Percentiles rank a stretch among this genome's conserved stretches.
These are phyloP conservation scores for Penium margaritaceum DNA, from an alignment of 139 green algal genomes.

Conservation along the genomic window DNA sequence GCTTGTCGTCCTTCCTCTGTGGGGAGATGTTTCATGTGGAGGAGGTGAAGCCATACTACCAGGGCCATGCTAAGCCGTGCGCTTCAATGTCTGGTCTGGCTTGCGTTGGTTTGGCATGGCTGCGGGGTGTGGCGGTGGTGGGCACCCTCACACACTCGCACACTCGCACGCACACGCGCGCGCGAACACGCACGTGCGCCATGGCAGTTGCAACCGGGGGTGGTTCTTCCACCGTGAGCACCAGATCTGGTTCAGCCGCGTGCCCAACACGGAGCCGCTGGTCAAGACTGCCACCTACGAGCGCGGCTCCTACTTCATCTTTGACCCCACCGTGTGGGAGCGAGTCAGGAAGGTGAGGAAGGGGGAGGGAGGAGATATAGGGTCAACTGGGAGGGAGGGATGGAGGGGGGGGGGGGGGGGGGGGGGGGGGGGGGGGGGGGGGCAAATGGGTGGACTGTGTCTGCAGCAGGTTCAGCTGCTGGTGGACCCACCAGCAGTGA, in stretches of 20 bases:
- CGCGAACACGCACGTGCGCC: background rate
- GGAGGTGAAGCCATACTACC: too few species aligned
- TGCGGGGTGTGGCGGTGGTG: background rate
- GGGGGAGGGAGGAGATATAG: background rate
- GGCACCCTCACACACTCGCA: too few species aligned
- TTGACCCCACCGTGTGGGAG: constrained; percentile 81
- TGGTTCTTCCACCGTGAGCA: constrained; percentile 81
- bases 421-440: background rate
- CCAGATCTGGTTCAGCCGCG: constrained; percentile 76
- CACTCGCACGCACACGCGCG: too few species aligned
- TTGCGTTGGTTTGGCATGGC: background rate
- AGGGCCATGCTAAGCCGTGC: too few species aligned
- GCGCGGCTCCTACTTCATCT: constrained; percentile 84
- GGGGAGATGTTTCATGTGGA: too few species aligned
- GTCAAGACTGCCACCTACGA: constrained; percentile 75
- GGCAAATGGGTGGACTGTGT: background rate
- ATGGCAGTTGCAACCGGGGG: constrained; percentile 52
- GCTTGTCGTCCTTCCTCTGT: too few species aligned
- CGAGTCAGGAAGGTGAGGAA: constrained; percentile 58
- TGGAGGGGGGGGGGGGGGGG: background rate
- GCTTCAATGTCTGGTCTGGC: too few species aligned
- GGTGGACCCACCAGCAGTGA: too few species aligned
- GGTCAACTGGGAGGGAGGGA: background rate
- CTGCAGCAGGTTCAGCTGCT: background rate
- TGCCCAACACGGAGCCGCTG: constrained; percentile 65